phyloP scores from a whole-genome alignment of 345 rosid genomes.

The Schrenkiella parvula region DNA sequence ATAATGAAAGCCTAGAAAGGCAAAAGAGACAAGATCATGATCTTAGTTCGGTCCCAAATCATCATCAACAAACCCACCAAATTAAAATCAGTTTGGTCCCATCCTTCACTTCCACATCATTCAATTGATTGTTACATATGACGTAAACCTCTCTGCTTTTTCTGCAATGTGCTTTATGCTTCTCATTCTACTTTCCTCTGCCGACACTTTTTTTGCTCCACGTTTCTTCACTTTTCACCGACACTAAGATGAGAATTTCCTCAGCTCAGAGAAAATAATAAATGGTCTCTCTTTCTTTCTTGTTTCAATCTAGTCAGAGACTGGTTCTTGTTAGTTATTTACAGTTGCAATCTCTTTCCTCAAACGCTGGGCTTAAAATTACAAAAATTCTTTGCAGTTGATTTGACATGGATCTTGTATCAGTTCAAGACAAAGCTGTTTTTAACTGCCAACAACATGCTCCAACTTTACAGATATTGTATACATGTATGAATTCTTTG shows the following conservation, averaged over 20 bases:
- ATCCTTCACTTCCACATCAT: conserved; percentile 17
- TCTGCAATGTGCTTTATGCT: background rate
- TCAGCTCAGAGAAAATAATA: background rate
- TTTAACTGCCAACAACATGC: conserved; percentile 32
- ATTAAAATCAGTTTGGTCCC: conserved; percentile 24
- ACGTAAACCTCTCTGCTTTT: conserved; percentile 14
- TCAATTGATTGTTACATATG: conserved; percentile 14
- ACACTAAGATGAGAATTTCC: conserved; percentile 17
- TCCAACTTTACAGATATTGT: conserved; percentile 34
- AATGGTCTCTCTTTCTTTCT: conserved; percentile 2
- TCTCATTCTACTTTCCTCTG: conserved; percentile 23
- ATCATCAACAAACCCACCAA: conserved; percentile 23
- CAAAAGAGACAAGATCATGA: conserved; percentile 28
- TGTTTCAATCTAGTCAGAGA: conserved; percentile 18
- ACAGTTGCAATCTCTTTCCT: conserved; percentile 4
- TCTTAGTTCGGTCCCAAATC: conserved; percentile 28
- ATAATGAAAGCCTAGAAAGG: conserved; percentile 3
- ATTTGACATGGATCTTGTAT: conserved; percentile 2
- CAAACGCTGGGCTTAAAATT: background rate
- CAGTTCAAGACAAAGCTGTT: conserved; percentile 14
- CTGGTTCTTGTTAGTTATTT: conserved; percentile 11
- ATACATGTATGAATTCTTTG: conserved; percentile 32
- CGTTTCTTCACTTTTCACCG: conserved; percentile 28
- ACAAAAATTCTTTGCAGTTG: conserved; percentile 2
- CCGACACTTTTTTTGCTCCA: conserved; percentile 26